A percentile compares a stretch with the other conserved stretches of the same genome.
These are phyloP conservation scores for Liquidambar formosana DNA, from an alignment of 164 flowering plant species.

Conservation along the genomic window DNA sequence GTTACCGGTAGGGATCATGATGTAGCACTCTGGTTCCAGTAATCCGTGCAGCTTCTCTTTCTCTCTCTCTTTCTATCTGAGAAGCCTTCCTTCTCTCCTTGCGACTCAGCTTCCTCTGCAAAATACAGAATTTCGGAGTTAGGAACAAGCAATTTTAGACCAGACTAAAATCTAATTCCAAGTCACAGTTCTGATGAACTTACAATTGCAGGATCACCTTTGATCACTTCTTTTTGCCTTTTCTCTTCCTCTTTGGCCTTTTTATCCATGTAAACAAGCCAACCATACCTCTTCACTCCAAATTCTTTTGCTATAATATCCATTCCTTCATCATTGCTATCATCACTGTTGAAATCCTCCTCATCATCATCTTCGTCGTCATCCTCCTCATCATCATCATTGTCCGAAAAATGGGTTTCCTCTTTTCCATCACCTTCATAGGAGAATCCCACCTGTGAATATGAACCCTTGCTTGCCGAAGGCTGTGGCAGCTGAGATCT, in stretches of 20 bases:
- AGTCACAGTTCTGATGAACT: conserved; percentile 24
- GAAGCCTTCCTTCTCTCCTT: conserved; percentile 97
- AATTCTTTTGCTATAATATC: conserved; percentile 92
- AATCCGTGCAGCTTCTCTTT: conserved; percentile 73
- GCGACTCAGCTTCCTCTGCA: conserved; percentile 92
- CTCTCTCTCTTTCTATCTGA: conserved; percentile 91
- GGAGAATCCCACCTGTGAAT: conserved; percentile 97
- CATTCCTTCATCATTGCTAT: conserved; percentile 94
- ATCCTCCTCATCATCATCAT: conserved; percentile 70
- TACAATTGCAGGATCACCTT: conserved; percentile 98
- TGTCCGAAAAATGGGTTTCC: conserved; percentile 58
- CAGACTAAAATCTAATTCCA: not conserved
- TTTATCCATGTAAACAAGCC: conserved; percentile 35
- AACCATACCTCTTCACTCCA: conserved; percentile 41
- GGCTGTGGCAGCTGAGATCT: conserved; percentile 65
- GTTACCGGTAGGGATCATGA: conserved; percentile 91
- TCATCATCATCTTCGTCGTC: conserved; percentile 79
- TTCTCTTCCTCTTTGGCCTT: conserved; percentile 94
- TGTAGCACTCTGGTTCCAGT: conserved; percentile 67
- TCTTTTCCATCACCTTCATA: conserved; percentile 82
- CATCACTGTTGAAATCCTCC: conserved; percentile 89
- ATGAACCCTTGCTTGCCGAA: conserved; percentile 79
- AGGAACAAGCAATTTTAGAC: not conserved
- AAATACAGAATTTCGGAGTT: conserved; percentile 5
- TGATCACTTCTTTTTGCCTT: conserved; percentile 88